Evolutionary conservation across 495 filamentous ascomycete genomes (phyloP), one percentile per base, ranked within the genome.

Genomic region (Chaetomium tenue): DNA sequence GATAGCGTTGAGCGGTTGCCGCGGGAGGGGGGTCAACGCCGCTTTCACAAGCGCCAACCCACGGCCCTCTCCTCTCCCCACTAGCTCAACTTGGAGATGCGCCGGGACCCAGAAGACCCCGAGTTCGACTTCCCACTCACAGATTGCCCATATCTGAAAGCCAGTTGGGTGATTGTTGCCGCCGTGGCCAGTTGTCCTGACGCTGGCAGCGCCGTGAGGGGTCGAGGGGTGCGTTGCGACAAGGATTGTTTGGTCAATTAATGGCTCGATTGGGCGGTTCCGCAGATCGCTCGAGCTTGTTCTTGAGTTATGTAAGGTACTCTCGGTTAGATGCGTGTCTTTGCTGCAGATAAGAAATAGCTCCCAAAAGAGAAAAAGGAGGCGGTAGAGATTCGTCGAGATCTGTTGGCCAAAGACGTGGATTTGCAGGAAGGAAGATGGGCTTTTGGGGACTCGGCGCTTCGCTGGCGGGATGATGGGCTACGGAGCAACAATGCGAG

Each of bases 81-180:
- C 33, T 8, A 37, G 33, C 6, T 37, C 33, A 11, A 12, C 33
- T 37, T 12, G 33, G 48, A 20, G 28, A 44, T 50, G 11, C n/a
- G 51, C 60, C 33, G 9, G 50, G 51, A 37, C 16, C 20, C 30
- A 25, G 40, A 20, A 6, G 42, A 40, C 42, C 7, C 2, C 23
- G 12, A n/a, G 23, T 18, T 40, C 20, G 6, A 8, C 5, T 3
- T 53, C 52, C 44, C 28, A 66, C 65, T 66, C 65, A 66, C 65
- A 66, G 48, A 52, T 66, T 62, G 60, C 65, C 65, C 65, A 66
- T 66, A 2, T 65, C 37, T 52, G 33, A 39, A 58, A 25, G 55
- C 33, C 16, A 28, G 46, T 22, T 53, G 63, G 33, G 47, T 50
- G 44, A 23, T 54, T 42, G 33, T 40, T 60, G 55, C 42, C 61